A percentile compares a stretch with the other conserved stretches of the same genome.
phyloP scores from a whole-genome alignment of 2,329 filamentous ascomycete genomes.

The Microsporum canis region DNA sequence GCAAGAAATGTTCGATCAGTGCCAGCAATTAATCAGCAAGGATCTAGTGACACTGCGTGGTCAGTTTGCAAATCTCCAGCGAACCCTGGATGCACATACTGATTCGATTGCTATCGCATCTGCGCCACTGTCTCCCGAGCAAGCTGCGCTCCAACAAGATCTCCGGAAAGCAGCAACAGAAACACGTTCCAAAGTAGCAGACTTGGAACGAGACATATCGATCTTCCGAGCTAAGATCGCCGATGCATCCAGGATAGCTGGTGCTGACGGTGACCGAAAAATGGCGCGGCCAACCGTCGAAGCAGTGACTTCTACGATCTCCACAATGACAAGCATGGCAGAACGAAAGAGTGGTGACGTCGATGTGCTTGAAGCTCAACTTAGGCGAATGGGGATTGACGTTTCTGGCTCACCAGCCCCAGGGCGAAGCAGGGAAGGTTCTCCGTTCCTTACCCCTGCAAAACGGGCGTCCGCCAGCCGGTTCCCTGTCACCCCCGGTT shows the following conservation, averaged over 20 bases:
- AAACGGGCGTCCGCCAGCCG: constrained; percentile 20
- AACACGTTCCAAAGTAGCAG: constrained; percentile 61
- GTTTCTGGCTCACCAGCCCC: constrained; percentile 13
- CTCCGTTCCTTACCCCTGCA: constrained; percentile 28
- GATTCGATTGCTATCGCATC: constrained; percentile 59
- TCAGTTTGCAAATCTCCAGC: constrained; percentile 67
- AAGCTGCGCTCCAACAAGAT: constrained; percentile 71
- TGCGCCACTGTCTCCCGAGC: constrained; percentile 72
- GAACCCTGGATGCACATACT: constrained; percentile 57
- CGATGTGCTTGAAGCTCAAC: constrained; percentile 76
- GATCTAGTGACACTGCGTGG: constrained; percentile 61
- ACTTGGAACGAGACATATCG: constrained; percentile 69
- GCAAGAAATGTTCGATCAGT: constrained; percentile 55
- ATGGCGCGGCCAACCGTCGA: constrained; percentile 66
- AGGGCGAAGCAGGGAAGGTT: constrained; percentile 20
- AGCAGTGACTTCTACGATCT: constrained; percentile 79
- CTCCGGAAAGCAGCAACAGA: constrained; percentile 63
- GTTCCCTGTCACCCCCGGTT: constrained; percentile 30
- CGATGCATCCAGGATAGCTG: constrained; percentile 41
- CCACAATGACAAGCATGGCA: constrained; percentile 83
- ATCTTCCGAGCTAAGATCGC: constrained; percentile 69
- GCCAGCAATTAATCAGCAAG: constrained; percentile 48
- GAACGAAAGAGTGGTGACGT: constrained; percentile 86
- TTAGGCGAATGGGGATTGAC: constrained; percentile 57
- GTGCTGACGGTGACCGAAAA: constrained; percentile 28